Base-by-base conservation (phyloP, 1,284 basidiomycete species). In the Sphagnurus paluster region DNA sequence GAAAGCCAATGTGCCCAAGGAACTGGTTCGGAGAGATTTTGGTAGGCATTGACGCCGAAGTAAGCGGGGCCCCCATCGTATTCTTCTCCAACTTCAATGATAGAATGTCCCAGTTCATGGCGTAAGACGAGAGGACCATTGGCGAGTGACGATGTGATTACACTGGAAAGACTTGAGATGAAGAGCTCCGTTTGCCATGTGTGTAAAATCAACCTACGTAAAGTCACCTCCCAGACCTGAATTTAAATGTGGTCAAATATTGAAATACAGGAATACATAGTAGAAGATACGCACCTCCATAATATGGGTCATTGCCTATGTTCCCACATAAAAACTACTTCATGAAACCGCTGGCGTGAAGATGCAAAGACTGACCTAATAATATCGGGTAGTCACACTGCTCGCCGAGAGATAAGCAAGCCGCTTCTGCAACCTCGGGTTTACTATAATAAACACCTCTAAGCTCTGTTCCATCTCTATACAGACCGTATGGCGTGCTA, bases 81-180 rank as follows among this genome's bases (percentile, higher is more conserved):
- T 67, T 93, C 90, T 65, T 93, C 90, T 5, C 90, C 90, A 5
- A 90, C 84, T 2, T 78, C 69, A 52, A 89, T 86, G 44, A 89
- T 79, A n/a, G 84, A 87, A 63, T 90, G 86, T 0, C 90, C 90
- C 1, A 93, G 79, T 64, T 93, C 90, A 58, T 92, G 90, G 6
- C 89, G 79, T 21, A 93, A 74, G 0, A 92, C 86, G 4, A 90
- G 73, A 6, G 87, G 79, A 0, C 90, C 89, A 48, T 93, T 93
- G 7, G 81, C 71, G n/a, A 77, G 63, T 0, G 89, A 91, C 0
- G 89, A 80, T 1, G 90, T 93, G 51, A 89, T 84, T 8, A 90
- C 81, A 1, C 89, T 91, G 56, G 19, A 33, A 29, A 25, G 20
- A 38, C 21, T 37, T 33, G 17, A 49, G 7, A 2, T n/a, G 36